Evolutionary conservation across 129 eudicot species (phyloP).

Genomic region (Arctium lappa): DNA sequence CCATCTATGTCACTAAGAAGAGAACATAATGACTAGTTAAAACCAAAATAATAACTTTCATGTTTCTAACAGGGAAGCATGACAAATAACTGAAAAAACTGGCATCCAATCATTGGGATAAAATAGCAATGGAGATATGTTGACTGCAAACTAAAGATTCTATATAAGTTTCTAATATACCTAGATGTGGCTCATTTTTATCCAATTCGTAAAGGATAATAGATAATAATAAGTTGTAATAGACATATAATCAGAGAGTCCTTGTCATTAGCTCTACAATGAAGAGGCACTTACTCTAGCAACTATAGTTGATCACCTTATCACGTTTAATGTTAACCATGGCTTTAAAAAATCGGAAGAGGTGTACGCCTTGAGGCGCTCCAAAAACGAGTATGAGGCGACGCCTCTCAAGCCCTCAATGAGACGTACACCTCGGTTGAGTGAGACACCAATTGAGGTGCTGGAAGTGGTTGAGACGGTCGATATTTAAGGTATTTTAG

Average conservation of each 20-base stretch:
- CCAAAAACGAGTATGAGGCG: no score
- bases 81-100: not conserved
- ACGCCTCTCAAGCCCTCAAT: no score
- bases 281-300: not conserved
- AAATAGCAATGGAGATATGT: not conserved
- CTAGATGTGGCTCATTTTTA: not conserved
- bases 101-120: not conserved
- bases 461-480: no score
- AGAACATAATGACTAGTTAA: not conserved
- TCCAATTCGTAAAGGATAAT: not conserved
- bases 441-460: no score
- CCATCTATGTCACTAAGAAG: conserved; percentile 48
- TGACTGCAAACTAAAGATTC: not conserved
- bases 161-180: not conserved
- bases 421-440: no score
- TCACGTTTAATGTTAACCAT: not conserved
- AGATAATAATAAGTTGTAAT: not conserved
- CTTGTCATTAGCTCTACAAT: not conserved
- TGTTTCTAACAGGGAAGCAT: not conserved
- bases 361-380: no score
- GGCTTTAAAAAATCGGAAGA: no score
- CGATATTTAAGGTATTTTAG: no score
- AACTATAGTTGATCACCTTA: not conserved
- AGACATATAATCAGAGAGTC: not conserved
- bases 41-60: not conserved